These are phyloP conservation scores for Pyronema omphalodes DNA, from an alignment of 495 filamentous ascomycete species.

Conservation along the genomic window DNA sequence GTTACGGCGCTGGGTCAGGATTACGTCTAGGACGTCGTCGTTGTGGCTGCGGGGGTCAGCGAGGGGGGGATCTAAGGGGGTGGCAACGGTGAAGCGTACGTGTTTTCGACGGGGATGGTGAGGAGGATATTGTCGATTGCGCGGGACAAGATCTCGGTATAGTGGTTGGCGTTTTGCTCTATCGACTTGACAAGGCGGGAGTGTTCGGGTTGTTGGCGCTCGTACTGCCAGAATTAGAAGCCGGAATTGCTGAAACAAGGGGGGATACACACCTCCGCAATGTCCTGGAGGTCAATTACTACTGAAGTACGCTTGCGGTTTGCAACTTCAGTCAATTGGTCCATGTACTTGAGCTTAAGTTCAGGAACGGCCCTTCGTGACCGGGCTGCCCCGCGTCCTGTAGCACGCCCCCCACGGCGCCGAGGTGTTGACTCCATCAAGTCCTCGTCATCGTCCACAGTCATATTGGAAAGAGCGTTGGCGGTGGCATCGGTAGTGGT, in stretches of 20 bases:
- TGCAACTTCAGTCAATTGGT: constrained; percentile 71
- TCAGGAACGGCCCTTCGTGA: constrained; percentile 21
- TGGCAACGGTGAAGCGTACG: constrained; percentile 32
- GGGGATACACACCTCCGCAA: constrained; percentile 41
- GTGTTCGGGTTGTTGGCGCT: constrained; percentile 49
- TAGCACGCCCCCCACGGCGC: constrained; percentile 27
- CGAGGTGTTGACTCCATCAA: constrained; percentile 27
- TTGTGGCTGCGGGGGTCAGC: constrained; percentile 46
- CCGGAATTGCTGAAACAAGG: neutral
- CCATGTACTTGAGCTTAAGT: constrained; percentile 74
- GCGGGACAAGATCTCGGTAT: constrained; percentile 74
- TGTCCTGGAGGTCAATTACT: constrained; percentile 74
- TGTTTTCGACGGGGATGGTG: constrained; percentile 53
- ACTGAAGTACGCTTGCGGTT: constrained; percentile 58
- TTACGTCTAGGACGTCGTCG: constrained; percentile 89
- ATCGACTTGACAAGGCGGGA: constrained; percentile 69
- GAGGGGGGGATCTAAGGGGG: neutral
- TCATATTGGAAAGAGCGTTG: constrained; percentile 61
- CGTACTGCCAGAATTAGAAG: constrained; percentile 11
- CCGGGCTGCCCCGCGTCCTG: constrained; percentile 24
- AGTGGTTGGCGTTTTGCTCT: constrained; percentile 80
- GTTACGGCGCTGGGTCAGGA: constrained; percentile 76
- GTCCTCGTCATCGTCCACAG: constrained; percentile 73
- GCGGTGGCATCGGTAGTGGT: constrained; percentile 49
- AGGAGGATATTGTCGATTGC: constrained; percentile 82